These are phyloP conservation scores for Aulographum hederae DNA, from an alignment of 2,329 filamentous ascomycete species.

Conservation along the genomic window DNA sequence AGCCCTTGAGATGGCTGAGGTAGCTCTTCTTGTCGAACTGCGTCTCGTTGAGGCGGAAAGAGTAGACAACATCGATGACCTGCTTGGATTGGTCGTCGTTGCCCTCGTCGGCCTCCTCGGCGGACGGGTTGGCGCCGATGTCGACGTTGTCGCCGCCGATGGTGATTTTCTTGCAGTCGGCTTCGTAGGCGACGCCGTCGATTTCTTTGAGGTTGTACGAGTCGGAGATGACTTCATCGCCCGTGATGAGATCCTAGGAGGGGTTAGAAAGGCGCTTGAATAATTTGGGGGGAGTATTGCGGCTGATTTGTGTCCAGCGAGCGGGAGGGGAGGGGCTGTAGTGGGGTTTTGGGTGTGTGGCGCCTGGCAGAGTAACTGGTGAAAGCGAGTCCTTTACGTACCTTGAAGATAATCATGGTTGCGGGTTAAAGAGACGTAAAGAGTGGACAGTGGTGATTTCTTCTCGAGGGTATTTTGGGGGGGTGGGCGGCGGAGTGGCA, in stretches of 20 bases:
- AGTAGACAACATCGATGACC: constrained; percentile 87
- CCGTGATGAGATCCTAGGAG: constrained; percentile 65
- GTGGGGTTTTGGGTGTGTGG: too few relatives aligned
- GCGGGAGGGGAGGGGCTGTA: not conserved
- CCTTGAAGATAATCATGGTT: constrained; percentile 42
- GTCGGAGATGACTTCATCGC: constrained; percentile 94
- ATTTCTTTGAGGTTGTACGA: constrained; percentile 70
- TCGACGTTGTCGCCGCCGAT: constrained; percentile 58
- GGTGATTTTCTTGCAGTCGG: constrained; percentile 79
- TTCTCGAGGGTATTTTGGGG: too few relatives aligned
- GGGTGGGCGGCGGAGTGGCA: too few relatives aligned
- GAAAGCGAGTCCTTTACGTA: constrained; percentile 13
- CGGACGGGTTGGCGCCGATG: constrained; percentile 90
- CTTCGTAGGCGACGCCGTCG: constrained; percentile 70
- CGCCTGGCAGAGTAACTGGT: too few relatives aligned
- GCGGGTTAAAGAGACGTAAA: too few relatives aligned
- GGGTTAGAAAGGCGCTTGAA: constrained; percentile 5
- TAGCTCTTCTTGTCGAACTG: constrained; percentile 78
- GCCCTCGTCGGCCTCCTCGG: constrained; percentile 63
- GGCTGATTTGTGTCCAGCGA: constrained; percentile 1
- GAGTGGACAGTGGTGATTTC: too few relatives aligned
- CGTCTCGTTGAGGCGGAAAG: constrained; percentile 72
- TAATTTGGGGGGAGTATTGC: constrained; percentile 1
- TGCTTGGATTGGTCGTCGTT: constrained; percentile 50
- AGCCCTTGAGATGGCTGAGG: constrained; percentile 72